A percentile compares a stretch with the other conserved stretches of the same genome.
Conservation (phyloP, 2,329 filamentous ascomycete species). For the Aspergillus quadricinctus region DNA sequence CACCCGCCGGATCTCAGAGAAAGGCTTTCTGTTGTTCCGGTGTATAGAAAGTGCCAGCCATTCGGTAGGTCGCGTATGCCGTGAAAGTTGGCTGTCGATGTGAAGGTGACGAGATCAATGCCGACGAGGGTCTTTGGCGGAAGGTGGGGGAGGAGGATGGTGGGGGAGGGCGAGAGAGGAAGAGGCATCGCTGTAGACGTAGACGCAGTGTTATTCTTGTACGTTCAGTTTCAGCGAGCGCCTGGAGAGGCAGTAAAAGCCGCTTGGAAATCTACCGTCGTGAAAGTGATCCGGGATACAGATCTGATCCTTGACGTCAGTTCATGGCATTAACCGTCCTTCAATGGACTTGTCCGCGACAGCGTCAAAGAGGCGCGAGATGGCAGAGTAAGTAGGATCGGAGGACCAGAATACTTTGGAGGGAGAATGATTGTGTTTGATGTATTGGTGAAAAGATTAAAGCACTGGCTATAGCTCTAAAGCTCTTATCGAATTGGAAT, state of each 20-base stretch:
- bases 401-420: not conserved
- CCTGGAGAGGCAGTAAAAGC: not conserved
- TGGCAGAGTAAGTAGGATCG: not conserved
- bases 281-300: not conserved
- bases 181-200: slow-evolving; percentile 15
- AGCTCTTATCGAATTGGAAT: not conserved
- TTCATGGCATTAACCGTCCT: not conserved
- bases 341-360: not conserved
- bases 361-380: not conserved
- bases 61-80: slow-evolving; percentile 57
- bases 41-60: slow-evolving; percentile 61
- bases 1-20: slow-evolving; percentile 60
- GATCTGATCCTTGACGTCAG: not conserved
- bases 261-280: not conserved
- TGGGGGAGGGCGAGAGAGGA: slow-evolving; percentile 31
- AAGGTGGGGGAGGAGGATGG: slow-evolving; percentile 42
- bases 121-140: slow-evolving; percentile 49
- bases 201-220: not conserved
- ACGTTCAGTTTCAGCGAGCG: not conserved
- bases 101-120: slow-evolving; percentile 56
- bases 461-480: not conserved
- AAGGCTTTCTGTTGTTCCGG: slow-evolving; percentile 53
- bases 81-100: slow-evolving; percentile 56
- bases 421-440: not conserved
- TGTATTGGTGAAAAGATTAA: not conserved